Evolutionary conservation across 2,329 filamentous ascomycete genomes (phyloP).

Genomic region (Hypoxylon sp.): DNA sequence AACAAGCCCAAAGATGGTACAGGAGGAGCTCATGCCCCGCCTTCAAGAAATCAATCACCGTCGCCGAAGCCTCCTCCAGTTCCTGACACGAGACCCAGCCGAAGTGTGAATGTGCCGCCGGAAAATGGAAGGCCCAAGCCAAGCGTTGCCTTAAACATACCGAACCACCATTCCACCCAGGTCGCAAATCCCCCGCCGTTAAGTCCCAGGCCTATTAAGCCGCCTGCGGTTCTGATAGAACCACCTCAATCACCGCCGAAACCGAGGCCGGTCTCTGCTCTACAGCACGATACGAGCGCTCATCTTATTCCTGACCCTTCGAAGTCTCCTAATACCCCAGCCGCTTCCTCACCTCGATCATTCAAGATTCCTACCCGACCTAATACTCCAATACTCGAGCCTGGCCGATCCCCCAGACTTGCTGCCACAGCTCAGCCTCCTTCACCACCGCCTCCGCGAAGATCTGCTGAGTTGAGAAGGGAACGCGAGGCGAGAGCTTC

Average conservation of each 20-base stretch:
- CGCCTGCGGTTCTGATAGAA: conserved; percentile 76
- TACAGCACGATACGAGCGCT: conserved; percentile 58
- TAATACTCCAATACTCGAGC: conserved; percentile 64
- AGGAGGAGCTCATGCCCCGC: conserved; percentile 46
- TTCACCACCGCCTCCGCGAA: conserved; percentile 72
- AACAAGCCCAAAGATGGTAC: conserved; percentile 60
- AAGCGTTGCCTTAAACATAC: conserved; percentile 36
- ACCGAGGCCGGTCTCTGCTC: conserved; percentile 52
- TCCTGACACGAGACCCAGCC: conserved; percentile 50
- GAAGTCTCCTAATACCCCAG: conserved; percentile 57
- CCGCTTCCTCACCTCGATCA: conserved; percentile 56
- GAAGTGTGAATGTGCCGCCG: conserved; percentile 45
- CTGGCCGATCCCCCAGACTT: conserved; percentile 62
- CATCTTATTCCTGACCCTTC: conserved; percentile 61
- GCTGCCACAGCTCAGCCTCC: conserved; percentile 64
- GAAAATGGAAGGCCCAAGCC: conserved; percentile 48
- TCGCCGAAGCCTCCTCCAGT: conserved; percentile 53
- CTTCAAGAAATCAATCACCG: conserved; percentile 51
- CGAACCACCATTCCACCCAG: conserved; percentile 59
- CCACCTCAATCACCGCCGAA: conserved; percentile 78
- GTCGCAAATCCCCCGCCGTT: conserved; percentile 59
- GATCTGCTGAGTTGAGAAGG: conserved; percentile 70
- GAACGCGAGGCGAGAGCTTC: conserved; percentile 58
- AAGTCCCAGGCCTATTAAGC: conserved; percentile 59
- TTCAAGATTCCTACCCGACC: conserved; percentile 69